Evolutionary conservation across 1,284 basidiomycete species (phyloP).

Genomic region (Pascua sp.): DNA sequence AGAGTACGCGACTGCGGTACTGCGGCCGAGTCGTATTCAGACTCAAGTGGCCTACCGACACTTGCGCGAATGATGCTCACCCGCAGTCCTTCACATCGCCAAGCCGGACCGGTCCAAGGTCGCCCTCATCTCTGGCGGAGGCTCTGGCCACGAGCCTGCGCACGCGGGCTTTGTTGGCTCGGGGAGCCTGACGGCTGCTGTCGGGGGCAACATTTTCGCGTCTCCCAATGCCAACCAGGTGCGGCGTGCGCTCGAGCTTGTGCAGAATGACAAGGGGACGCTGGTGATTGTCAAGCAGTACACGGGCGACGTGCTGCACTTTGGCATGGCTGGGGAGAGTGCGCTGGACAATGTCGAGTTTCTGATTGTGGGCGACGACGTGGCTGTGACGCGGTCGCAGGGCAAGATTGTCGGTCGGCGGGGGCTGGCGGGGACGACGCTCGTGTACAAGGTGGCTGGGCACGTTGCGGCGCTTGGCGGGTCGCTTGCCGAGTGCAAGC

Average conservation of each 20-base stretch:
- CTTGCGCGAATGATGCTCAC: too few relatives aligned
- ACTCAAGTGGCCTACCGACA: too few relatives aligned
- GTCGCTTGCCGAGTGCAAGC: constrained; percentile 68
- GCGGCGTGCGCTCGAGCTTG: constrained; percentile 69
- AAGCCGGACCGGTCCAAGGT: constrained; percentile 64
- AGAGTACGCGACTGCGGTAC: too few relatives aligned
- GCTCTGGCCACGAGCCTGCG: constrained; percentile 85
- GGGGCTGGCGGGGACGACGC: constrained; percentile 80
- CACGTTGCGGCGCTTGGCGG: constrained; percentile 71
- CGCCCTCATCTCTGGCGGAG: constrained; percentile 80
- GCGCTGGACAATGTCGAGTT: constrained; percentile 70
- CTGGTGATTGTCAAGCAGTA: constrained; percentile 79
- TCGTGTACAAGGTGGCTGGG: constrained; percentile 90
- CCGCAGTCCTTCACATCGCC: constrained; percentile 58
- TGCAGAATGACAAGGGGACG: constrained; percentile 72
- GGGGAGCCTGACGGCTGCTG: constrained; percentile 77
- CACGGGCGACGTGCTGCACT: constrained; percentile 87
- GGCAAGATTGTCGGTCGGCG: constrained; percentile 49
- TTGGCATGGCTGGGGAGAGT: constrained; percentile 85
- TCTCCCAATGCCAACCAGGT: constrained; percentile 83
- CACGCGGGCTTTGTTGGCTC: constrained; percentile 72
- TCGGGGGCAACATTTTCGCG: constrained; percentile 82
- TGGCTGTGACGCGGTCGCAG: constrained; percentile 67
- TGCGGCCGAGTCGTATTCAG: too few relatives aligned
- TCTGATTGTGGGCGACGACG: constrained; percentile 85